phyloP scores from a whole-genome alignment of 148 eudicot genomes.

The Heliosperma pusillum region DNA sequence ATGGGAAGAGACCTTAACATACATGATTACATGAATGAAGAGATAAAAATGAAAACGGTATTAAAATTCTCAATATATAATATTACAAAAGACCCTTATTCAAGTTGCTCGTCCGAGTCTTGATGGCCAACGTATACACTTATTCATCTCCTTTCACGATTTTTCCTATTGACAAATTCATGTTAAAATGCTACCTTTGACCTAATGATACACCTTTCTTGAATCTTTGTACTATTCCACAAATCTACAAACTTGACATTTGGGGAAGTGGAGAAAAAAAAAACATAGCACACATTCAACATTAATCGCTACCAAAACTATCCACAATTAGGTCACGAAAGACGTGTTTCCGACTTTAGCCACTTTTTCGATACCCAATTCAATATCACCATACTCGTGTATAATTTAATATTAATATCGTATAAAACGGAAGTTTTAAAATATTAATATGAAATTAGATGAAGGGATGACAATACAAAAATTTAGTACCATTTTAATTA shows the following conservation, averaged over 20 bases:
- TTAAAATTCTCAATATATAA: background rate
- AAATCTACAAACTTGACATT: too few species aligned
- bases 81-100: conserved; percentile 16
- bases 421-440: background rate
- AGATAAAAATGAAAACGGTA: too few species aligned
- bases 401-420: too few species aligned
- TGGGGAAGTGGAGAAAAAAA: background rate
- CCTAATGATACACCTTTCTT: background rate
- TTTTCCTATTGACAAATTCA: conserved; percentile 17
- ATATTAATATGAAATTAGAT: background rate
- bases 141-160: conserved; percentile 1
- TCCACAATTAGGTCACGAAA: background rate
- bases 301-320: conserved; percentile 4
- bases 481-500: too few species aligned
- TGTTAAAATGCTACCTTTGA: background rate
- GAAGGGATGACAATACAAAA: too few species aligned
- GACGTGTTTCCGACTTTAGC: background rate
- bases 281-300: background rate
- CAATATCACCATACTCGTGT: background rate
- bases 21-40: too few species aligned
- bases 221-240: background rate
- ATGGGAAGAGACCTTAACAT: too few species aligned
- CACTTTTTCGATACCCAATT: background rate
- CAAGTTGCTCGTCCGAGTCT: conserved; percentile 20
- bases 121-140: conserved; percentile 1